Evolutionary conservation across 805 yeast genomes (phyloP).

Genomic region (Jamesozyma spencerorum): DNA sequence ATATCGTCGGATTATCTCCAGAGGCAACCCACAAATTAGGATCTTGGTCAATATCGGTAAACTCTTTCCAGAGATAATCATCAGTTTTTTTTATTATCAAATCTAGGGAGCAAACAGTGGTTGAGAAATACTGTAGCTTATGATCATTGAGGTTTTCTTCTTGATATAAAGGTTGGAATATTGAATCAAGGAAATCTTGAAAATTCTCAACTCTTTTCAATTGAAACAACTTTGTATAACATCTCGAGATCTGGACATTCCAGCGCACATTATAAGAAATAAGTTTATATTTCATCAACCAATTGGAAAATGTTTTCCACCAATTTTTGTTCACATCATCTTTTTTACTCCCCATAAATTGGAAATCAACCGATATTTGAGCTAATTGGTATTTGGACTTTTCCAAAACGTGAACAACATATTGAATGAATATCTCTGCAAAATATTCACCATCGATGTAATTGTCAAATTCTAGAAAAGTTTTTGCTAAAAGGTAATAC

Average conservation of each 20-base stretch:
- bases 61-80: conserved; percentile 22
- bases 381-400: conserved; percentile 33
- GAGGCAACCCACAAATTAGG: conserved; percentile 26
- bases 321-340: conserved; percentile 11
- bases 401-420: conserved; percentile 29
- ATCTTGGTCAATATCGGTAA: conserved; percentile 11
- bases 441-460: conserved; percentile 33
- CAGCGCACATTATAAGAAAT: conserved; percentile 34
- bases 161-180: conserved; percentile 29
- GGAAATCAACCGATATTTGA: conserved; percentile 32
- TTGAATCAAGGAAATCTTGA: conserved; percentile 26
- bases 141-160: conserved; percentile 18
- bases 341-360: conserved; percentile 10
- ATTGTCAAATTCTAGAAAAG: conserved; percentile 32
- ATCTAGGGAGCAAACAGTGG: conserved; percentile 29
- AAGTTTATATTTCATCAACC: conserved; percentile 32
- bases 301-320: conserved; percentile 31
- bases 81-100: conserved; percentile 21
- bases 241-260: conserved; percentile 31
- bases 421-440: conserved; percentile 27
- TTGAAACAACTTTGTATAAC: conserved; percentile 21
- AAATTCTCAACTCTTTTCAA: conserved; percentile 21
- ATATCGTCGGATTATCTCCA: conserved; percentile 33
- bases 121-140: conserved; percentile 22
- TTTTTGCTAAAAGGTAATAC: conserved; percentile 26